Base-by-base conservation (phyloP, 2,329 filamentous ascomycete species). In the Cryphonectria japonica region DNA sequence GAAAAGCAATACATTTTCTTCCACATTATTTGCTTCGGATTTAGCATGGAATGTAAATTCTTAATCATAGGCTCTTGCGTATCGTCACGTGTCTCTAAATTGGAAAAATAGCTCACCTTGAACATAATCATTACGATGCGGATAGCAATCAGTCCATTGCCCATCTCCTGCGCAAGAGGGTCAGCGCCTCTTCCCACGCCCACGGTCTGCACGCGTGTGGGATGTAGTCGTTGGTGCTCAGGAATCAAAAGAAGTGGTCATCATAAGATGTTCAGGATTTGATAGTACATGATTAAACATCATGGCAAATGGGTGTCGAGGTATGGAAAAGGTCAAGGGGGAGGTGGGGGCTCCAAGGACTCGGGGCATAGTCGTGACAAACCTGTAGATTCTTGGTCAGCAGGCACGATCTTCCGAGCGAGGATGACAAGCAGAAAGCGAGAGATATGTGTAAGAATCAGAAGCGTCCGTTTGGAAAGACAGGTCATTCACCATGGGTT, bases 41-140 rank as follows among this genome's bases (percentile, higher is more conserved):
- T 92, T 92, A 93, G 91, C 91, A 93, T 92, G 89, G 89, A 92
- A 90, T 85, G 85, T 64, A 84, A 83, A 82, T 87, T 84, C 84
- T 85, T 88, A 90, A 93, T 93, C 91, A 92, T 83, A 83, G 82
- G 82, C 75, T 71, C 46, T 62, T 63, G 78, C 75, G 63, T 67
- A 60, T n/a, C 37, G 64, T 67, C 68, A 39, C 71, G 69, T 70
- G 29, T 60, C 61, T 19, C 32, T 50, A n/a, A 65, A 74, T 69
- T 72, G 71, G 73, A 74, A 71, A 73, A 62, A 75, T 26, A 26
- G 80, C 79, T 78, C 76, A 73, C 69, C 52, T 63, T 61, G 57
- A 64, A 39, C 50, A 19, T 59, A 16, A 60, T 16, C 3, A 32
- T 52, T 29, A 32, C 39, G 19, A n/a, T 26, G 26, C 41, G 16